A percentile compares a stretch with the other conserved stretches of the same genome.
These are phyloP conservation scores for Volvox carteri DNA, from an alignment of 163 green algal species.

Conservation along the genomic window DNA sequence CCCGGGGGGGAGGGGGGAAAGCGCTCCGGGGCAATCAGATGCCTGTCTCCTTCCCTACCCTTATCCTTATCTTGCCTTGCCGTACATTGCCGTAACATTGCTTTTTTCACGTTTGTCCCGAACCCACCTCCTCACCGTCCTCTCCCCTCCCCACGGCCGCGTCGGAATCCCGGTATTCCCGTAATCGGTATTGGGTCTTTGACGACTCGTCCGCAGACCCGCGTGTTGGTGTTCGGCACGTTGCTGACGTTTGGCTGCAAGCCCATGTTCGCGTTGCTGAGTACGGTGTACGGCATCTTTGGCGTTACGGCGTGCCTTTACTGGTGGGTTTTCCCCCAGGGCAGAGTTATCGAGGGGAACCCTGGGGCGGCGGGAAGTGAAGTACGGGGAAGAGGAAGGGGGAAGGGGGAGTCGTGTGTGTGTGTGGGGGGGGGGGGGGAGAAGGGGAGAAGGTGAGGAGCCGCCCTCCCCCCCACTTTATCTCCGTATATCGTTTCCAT, in stretches of 20 bases:
- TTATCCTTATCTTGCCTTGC: too few species aligned
- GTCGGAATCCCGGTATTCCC: too few species aligned
- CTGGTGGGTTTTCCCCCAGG: slow-evolving; percentile 74
- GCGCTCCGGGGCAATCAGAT: too few species aligned
- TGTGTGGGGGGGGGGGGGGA: too few species aligned
- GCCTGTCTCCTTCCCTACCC: too few species aligned
- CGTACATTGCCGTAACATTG: too few species aligned
- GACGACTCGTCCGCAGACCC: slow-evolving; percentile 61
- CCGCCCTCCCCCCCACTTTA: neutral
- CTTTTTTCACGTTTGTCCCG: neutral
- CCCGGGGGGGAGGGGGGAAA: too few species aligned
- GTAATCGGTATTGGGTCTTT: too few species aligned
- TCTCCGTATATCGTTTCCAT: too few species aligned
- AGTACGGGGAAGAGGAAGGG: neutral
- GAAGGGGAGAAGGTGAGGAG: neutral
- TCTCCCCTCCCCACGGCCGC: slow-evolving; percentile 59
- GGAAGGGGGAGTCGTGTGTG: too few species aligned
- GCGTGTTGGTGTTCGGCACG: slow-evolving; percentile 89
- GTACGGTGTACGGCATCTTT: slow-evolving; percentile 75
- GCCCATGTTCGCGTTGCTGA: slow-evolving; percentile 87
- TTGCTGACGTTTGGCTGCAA: slow-evolving; percentile 90
- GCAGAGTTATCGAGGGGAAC: too few species aligned
- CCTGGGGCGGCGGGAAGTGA: too few species aligned
- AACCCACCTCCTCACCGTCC: neutral
- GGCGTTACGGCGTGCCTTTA: slow-evolving; percentile 78